phyloP scores from a whole-genome alignment of 1,284 basidiomycete species.

The Rhizoctonia solani region DNA sequence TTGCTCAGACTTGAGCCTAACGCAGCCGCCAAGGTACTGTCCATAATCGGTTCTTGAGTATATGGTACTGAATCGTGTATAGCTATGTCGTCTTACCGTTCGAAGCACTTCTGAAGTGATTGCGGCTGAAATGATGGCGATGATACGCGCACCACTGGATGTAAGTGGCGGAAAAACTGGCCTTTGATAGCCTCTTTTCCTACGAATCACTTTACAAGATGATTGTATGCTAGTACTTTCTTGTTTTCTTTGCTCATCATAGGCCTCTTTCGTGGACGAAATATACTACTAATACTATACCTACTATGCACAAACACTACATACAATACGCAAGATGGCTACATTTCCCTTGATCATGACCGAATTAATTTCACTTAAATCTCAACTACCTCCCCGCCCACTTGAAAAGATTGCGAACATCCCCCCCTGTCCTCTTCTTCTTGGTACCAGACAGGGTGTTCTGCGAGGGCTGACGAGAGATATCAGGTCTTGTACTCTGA shows the following conservation, averaged over 20 bases:
- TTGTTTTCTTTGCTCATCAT: conserved; percentile 1
- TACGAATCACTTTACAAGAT: background rate
- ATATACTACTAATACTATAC: conserved; percentile 31
- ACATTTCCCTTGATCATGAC: background rate
- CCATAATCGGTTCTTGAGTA: background rate
- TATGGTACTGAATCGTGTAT: too few relatives aligned
- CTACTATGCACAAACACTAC: conserved; percentile 22
- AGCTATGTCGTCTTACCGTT: conserved; percentile 93
- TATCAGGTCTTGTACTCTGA: background rate
- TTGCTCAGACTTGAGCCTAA: conserved; percentile 93
- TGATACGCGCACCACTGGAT: conserved; percentile 52
- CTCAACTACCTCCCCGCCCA: too few relatives aligned
- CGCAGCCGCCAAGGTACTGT: conserved; percentile 80
- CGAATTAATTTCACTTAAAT: too few relatives aligned
- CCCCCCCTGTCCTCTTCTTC: background rate
- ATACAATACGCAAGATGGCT: background rate
- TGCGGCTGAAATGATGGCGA: conserved; percentile 75
- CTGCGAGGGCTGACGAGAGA: background rate
- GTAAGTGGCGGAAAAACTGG: conserved; percentile 29
- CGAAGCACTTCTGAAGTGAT: conserved; percentile 95
- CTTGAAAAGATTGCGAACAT: background rate
- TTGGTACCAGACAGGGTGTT: background rate
- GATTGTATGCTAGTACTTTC: conserved; percentile 4
- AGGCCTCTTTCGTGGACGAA: background rate
- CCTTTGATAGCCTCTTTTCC: background rate